These are phyloP conservation scores for Cladophialophora carrionii DNA, from an alignment of 2,329 filamentous ascomycete genomes.

Conservation along the genomic window DNA sequence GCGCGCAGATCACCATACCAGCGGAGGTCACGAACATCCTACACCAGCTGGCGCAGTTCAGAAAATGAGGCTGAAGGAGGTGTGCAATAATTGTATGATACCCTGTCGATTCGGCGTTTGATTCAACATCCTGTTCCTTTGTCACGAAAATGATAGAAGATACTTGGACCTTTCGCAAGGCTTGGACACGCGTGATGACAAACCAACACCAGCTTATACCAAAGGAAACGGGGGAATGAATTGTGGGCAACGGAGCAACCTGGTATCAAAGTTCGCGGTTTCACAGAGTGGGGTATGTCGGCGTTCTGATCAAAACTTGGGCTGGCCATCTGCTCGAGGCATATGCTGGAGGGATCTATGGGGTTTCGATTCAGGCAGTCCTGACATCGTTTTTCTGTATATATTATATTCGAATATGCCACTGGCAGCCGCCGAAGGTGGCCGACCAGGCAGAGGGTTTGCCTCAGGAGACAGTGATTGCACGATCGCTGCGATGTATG, in stretches of 20 bases:
- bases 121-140: conserved; percentile 16
- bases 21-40: conserved; percentile 21
- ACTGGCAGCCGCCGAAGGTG: background rate
- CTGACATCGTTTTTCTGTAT: conserved; percentile 19
- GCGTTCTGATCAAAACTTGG: conserved; percentile 20
- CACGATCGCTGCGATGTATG: background rate
- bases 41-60: conserved; percentile 23
- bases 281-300: conserved; percentile 14
- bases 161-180: conserved; percentile 32
- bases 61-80: conserved; percentile 1
- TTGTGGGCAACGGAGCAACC: conserved; percentile 15
- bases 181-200: conserved; percentile 31
- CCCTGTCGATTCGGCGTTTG: conserved; percentile 17
- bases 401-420: conserved; percentile 14
- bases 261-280: conserved; percentile 10
- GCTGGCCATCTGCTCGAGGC: conserved; percentile 9
- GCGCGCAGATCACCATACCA: conserved; percentile 4
- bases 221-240: conserved; percentile 17
- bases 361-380: conserved; percentile 19
- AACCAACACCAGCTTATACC: conserved; percentile 21
- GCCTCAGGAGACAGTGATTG: background rate
- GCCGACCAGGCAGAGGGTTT: background rate
- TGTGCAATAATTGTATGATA: conserved; percentile 26
- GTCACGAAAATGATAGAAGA: conserved; percentile 28
- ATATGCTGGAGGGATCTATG: background rate